These are phyloP conservation scores for Monilinia laxa DNA, from an alignment of 2,329 filamentous ascomycete genomes.

Conservation along the genomic window DNA sequence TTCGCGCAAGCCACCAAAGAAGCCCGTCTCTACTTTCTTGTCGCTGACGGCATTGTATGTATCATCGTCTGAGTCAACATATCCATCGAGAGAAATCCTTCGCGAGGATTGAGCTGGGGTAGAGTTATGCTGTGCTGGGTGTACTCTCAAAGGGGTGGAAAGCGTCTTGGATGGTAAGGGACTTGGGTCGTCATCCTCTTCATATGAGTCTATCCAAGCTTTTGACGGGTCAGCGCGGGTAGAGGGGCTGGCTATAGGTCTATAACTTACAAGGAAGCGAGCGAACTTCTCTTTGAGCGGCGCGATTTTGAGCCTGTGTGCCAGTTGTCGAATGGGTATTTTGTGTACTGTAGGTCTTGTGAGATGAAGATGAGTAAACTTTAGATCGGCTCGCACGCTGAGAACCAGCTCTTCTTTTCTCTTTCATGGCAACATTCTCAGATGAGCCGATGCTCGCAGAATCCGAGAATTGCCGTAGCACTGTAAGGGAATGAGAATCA, in stretches of 20 bases:
- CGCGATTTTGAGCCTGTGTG: conserved; percentile 32
- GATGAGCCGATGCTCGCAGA: conserved; percentile 33
- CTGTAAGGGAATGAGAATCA: conserved; percentile 27
- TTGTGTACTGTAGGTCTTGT: conserved; percentile 24
- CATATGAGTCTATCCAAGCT: conserved; percentile 41
- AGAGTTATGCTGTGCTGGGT: conserved; percentile 37
- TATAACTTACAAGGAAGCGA: conserved; percentile 37
- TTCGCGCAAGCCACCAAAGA: conserved; percentile 39
- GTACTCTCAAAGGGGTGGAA: conserved; percentile 33
- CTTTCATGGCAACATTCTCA: conserved; percentile 31
- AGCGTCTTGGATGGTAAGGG: conserved; percentile 31
- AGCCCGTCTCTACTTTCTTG: conserved; percentile 36
- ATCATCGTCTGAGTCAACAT: conserved; percentile 37
- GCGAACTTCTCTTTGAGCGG: conserved; percentile 34
- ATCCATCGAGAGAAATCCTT: conserved; percentile 40
- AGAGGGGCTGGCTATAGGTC: conserved; percentile 7
- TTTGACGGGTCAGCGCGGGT: conserved; percentile 24
- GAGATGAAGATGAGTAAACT: conserved; percentile 34
- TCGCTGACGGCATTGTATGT: conserved; percentile 26
- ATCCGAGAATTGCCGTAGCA: conserved; percentile 27
- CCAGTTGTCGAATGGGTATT: conserved; percentile 34
- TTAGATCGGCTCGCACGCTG: conserved; percentile 29
- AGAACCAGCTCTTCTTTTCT: conserved; percentile 28
- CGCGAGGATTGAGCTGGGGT: conserved; percentile 28
- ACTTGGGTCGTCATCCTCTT: conserved; percentile 34